phyloP scores from a whole-genome alignment of 2,329 filamentous ascomycete genomes.

The Tolypocladium cylindrosporum region DNA sequence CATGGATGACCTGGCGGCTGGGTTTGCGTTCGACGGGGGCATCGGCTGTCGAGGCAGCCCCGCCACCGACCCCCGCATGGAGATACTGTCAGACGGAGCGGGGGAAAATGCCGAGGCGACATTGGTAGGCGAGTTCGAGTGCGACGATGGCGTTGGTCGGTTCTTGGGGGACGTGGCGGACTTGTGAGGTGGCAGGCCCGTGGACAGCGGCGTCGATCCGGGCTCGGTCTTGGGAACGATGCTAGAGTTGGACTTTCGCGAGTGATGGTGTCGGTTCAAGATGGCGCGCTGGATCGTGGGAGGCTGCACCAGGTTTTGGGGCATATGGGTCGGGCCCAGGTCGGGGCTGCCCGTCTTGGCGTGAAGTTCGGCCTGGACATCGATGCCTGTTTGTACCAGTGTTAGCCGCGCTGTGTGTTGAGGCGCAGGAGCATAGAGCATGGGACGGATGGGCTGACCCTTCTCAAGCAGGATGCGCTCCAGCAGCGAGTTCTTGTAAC shows the following conservation, averaged over 20 bases:
- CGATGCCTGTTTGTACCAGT: slow-evolving; percentile 57
- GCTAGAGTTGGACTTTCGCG: slow-evolving; percentile 60
- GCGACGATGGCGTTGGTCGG: slow-evolving; percentile 74
- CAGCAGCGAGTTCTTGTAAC: slow-evolving; percentile 95
- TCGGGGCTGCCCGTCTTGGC: slow-evolving; percentile 86
- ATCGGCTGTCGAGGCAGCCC: slow-evolving; percentile 21
- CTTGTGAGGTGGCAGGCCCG: slow-evolving; percentile 36
- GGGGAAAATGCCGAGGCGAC: slow-evolving; percentile 34
- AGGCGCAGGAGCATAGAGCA: not conserved
- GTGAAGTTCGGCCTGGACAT: slow-evolving; percentile 91
- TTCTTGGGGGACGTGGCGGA: slow-evolving; percentile 58
- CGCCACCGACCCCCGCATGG: slow-evolving; percentile 29
- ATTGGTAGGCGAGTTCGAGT: slow-evolving; percentile 48
- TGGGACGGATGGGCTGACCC: slow-evolving; percentile 40
- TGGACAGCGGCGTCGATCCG: slow-evolving; percentile 32
- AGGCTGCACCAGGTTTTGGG: slow-evolving; percentile 59
- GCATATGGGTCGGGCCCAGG: slow-evolving; percentile 58
- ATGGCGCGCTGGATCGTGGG: slow-evolving; percentile 73
- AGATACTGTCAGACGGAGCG: slow-evolving; percentile 36
- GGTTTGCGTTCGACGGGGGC: slow-evolving; percentile 14
- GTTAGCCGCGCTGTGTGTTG: not conserved
- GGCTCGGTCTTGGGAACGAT: slow-evolving; percentile 67
- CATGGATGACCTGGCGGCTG: slow-evolving; percentile 18
- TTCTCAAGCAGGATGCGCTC: slow-evolving; percentile 95
- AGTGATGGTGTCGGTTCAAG: slow-evolving; percentile 70